Conservation (phyloP, 805 yeast species). For the Kazachstania viticola region DNA sequence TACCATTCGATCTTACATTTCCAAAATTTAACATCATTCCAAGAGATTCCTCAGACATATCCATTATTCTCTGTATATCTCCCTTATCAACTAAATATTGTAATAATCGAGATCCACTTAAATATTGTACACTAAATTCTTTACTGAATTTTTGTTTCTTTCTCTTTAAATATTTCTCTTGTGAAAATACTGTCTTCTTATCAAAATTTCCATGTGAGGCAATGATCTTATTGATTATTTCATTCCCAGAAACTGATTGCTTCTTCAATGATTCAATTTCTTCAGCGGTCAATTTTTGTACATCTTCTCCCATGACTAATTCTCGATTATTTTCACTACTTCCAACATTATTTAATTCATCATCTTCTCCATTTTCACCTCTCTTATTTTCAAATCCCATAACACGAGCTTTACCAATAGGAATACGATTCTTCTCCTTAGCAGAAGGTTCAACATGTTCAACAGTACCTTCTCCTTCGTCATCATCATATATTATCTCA, state of each 20-base stretch:
- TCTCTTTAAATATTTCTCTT: slow-evolving; percentile 82
- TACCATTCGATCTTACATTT: slow-evolving; percentile 82
- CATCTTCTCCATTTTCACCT: slow-evolving; percentile 19
- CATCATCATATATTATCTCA: slow-evolving; percentile 48
- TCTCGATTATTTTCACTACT: slow-evolving; percentile 55
- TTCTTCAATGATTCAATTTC: slow-evolving; percentile 79
- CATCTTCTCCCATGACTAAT: slow-evolving; percentile 51
- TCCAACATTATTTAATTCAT: slow-evolving; percentile 16
- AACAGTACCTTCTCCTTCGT: slow-evolving; percentile 2
- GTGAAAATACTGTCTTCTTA: slow-evolving; percentile 79
- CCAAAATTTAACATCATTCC: slow-evolving; percentile 70
- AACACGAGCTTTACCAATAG: slow-evolving; percentile 19
- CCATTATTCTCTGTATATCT: slow-evolving; percentile 52
- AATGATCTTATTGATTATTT: slow-evolving; percentile 71
- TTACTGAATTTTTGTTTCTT: slow-evolving; percentile 86
- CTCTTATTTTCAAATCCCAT: slow-evolving; percentile 4
- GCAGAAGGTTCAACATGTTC: slow-evolving; percentile 5
- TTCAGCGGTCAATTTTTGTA: slow-evolving; percentile 63
- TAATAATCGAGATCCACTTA: slow-evolving; percentile 59
- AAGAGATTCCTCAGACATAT: slow-evolving; percentile 74
- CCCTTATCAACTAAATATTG: slow-evolving; percentile 73
- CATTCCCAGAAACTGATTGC: slow-evolving; percentile 59
- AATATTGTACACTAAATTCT: slow-evolving; percentile 68
- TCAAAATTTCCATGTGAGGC: slow-evolving; percentile 79
- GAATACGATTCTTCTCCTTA: slow-evolving; percentile 14